A percentile compares a stretch with the other conserved stretches of the same genome.
Conservation (phyloP, 441 rosid species). For the Francoa sonchifolia region DNA sequence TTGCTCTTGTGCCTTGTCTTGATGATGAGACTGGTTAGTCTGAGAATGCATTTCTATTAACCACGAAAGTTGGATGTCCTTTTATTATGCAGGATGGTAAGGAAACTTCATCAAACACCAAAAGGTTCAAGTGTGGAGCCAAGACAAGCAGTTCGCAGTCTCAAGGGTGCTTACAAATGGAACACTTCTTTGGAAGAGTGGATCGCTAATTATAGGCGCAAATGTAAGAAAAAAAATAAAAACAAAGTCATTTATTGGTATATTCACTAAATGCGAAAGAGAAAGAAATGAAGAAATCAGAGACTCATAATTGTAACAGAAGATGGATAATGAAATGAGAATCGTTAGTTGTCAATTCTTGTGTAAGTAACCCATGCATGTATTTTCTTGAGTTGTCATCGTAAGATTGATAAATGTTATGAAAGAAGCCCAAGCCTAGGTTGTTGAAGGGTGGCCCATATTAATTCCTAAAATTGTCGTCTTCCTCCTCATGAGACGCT, state of each 20-base stretch:
- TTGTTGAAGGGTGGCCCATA: too few species aligned
- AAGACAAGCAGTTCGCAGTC: constrained; percentile 38
- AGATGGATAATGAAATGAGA: background rate
- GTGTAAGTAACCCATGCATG: background rate
- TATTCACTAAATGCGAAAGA: background rate
- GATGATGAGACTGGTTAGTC: too few species aligned
- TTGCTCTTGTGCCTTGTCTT: background rate
- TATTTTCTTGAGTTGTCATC: too few species aligned
- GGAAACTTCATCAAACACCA: constrained; percentile 28
- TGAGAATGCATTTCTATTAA: too few species aligned
- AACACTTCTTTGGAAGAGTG: constrained; percentile 73
- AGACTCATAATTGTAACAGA: background rate
- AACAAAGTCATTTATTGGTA: background rate
- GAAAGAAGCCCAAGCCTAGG: too few species aligned
- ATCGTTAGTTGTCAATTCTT: background rate
- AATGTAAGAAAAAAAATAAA: background rate
- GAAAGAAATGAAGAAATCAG: background rate
- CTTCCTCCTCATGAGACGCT: too few species aligned
- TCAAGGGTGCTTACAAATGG: constrained; percentile 63
- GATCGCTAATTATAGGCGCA: constrained; percentile 16
- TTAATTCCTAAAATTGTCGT: too few species aligned
- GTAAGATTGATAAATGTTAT: too few species aligned
- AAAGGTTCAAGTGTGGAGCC: constrained; percentile 44
- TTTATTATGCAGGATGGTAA: constrained; percentile 32
- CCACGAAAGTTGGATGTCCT: background rate